A percentile compares a stretch with the other conserved stretches of the same genome.
These are phyloP conservation scores for Auriscalpium orientale DNA, from an alignment of 768 basidiomycete genomes.

Conservation along the genomic window DNA sequence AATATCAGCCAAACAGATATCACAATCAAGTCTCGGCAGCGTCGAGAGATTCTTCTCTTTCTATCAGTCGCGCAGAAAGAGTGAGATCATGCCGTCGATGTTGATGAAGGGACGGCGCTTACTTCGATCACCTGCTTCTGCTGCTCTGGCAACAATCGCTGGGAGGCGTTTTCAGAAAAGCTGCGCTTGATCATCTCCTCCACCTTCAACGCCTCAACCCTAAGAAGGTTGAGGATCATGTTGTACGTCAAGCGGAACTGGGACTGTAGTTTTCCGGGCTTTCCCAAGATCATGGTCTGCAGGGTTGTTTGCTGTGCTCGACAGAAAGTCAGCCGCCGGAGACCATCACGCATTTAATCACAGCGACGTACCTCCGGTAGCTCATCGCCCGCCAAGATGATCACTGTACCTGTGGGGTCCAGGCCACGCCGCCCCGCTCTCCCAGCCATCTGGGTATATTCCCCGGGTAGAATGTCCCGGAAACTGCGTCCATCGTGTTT, in stretches of 20 bases:
- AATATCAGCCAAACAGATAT: constrained; percentile 65
- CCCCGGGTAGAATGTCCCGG: constrained; percentile 83
- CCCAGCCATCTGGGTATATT: constrained; percentile 99
- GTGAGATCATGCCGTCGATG: not conserved
- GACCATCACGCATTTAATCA: not conserved
- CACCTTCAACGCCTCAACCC: constrained; percentile 91
- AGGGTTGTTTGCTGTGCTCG: constrained; percentile 62
- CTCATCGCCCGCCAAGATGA: constrained; percentile 78
- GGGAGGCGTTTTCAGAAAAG: constrained; percentile 97
- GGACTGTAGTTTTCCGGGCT: constrained; percentile 83
- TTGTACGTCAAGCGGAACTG: constrained; percentile 98
- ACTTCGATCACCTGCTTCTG: constrained; percentile 85
- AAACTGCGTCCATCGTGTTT: constrained; percentile 95
- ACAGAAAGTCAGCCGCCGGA: not conserved
- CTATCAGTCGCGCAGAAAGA: constrained; percentile 29
- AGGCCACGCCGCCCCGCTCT: constrained; percentile 94
- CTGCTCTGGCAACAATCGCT: constrained; percentile 86
- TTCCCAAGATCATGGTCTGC: constrained; percentile 89
- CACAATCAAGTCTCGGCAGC: constrained; percentile 61
- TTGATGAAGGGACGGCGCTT: not conserved
- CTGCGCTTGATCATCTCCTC: constrained; percentile 99
- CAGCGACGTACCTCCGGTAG: constrained; percentile 66
- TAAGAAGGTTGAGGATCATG: constrained; percentile 95
- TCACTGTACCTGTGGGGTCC: constrained; percentile 91
- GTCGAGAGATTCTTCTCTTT: constrained; percentile 60